Conservation (phyloP, 208 protist genomes). For the Trypanosomatidae sp. region DNA sequence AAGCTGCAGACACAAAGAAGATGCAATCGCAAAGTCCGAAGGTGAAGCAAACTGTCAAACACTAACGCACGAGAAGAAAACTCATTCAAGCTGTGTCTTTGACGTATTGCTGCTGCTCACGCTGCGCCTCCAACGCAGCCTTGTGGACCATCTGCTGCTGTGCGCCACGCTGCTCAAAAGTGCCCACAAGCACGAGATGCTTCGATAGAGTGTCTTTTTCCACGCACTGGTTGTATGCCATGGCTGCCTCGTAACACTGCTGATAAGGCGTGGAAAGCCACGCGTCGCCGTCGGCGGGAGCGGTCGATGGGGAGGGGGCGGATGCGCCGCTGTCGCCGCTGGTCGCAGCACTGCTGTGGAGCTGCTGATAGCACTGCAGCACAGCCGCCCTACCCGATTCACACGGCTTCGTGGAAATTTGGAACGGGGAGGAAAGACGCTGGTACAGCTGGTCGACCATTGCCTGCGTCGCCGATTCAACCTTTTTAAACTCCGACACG, state of each 20-base stretch:
- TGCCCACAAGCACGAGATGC: constrained; percentile 39
- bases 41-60: too few species aligned
- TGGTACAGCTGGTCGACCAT: constrained; percentile 59
- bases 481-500: constrained; percentile 60
- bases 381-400: constrained; percentile 45
- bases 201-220: constrained; percentile 45
- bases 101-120: not conserved
- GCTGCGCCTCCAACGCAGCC: constrained; percentile 8
- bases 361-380: constrained; percentile 60
- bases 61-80: too few species aligned
- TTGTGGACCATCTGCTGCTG: constrained; percentile 28
- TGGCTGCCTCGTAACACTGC: constrained; percentile 46
- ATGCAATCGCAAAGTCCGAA: too few species aligned
- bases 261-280: constrained; percentile 34
- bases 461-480: constrained; percentile 50
- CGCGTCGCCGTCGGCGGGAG: not conserved
- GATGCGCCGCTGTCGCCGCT: not conserved
- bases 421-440: constrained; percentile 68
- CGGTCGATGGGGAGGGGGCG: not conserved
- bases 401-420: constrained; percentile 66
- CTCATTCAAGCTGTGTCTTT: not conserved
- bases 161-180: constrained; percentile 42
- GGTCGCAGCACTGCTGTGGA: constrained; percentile 15
- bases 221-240: constrained; percentile 62
- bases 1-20: too few species aligned